These are phyloP conservation scores for Leccinum imitatum DNA, from an alignment of 768 basidiomycete species.

Conservation along the genomic window DNA sequence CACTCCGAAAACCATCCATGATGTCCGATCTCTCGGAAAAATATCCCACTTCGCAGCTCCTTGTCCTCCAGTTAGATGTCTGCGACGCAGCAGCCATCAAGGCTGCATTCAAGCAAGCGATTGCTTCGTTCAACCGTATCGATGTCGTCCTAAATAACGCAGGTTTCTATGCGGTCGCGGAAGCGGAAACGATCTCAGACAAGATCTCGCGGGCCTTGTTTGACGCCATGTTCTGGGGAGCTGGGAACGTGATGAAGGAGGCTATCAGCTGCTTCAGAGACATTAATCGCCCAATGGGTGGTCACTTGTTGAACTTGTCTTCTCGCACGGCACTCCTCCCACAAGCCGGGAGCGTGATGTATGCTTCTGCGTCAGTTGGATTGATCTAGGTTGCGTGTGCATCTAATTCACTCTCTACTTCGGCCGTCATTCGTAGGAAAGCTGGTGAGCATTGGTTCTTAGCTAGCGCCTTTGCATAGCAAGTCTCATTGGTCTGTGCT, in stretches of 20 bases:
- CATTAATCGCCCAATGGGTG: slow-evolving; percentile 35
- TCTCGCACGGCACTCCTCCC: slow-evolving; percentile 31
- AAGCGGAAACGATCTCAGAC: slow-evolving; percentile 87
- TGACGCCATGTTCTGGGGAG: slow-evolving; percentile 38
- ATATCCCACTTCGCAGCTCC: slow-evolving; percentile 35
- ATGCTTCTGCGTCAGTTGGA: slow-evolving; percentile 30
- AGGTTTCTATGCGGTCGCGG: slow-evolving; percentile 31
- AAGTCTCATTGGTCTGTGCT: not conserved
- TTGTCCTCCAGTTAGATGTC: slow-evolving; percentile 45
- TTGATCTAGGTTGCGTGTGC: not conserved
- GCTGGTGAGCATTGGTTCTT: slow-evolving; percentile 12
- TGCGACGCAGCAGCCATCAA: slow-evolving; percentile 31
- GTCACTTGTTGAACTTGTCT: slow-evolving; percentile 34
- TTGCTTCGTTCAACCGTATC: slow-evolving; percentile 37
- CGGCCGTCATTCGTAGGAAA: slow-evolving; percentile 11
- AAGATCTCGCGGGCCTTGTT: slow-evolving; percentile 64
- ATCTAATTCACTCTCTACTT: not conserved
- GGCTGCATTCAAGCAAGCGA: slow-evolving; percentile 36
- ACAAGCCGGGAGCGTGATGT: slow-evolving; percentile 17
- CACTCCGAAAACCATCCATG: slow-evolving; percentile 40
- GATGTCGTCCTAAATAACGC: slow-evolving; percentile 51
- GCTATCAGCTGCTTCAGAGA: slow-evolving; percentile 39
- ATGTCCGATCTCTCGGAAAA: slow-evolving; percentile 31
- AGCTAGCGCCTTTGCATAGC: not conserved
- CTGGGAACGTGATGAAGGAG: slow-evolving; percentile 31